Percentiles rank a stretch among this genome's conserved stretches.
Conservation (phyloP, 164 flowering plant species). For the Umbilicus rupestris region DNA sequence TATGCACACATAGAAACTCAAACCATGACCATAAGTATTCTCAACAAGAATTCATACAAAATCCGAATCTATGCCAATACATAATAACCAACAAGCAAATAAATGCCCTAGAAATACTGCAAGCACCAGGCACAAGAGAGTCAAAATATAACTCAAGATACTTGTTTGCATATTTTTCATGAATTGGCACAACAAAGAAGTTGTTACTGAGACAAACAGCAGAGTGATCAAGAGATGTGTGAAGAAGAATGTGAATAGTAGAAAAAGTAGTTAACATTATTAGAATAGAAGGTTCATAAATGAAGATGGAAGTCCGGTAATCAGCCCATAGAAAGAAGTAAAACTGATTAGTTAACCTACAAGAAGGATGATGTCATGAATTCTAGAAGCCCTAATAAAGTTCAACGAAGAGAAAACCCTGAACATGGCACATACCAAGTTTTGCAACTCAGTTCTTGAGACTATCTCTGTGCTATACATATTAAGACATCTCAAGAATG, state of each 20-base stretch:
- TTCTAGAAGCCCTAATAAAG: neutral
- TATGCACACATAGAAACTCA: neutral
- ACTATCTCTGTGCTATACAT: constrained; percentile 60
- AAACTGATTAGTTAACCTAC: neutral
- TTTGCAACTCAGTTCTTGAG: constrained; percentile 44
- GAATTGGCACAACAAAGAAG: too few relatives aligned
- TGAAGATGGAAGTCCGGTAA: neutral
- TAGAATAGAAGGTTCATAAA: neutral
- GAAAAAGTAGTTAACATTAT: neutral
- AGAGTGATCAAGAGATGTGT: too few relatives aligned
- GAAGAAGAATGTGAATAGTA: too few relatives aligned
- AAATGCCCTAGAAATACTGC: neutral
- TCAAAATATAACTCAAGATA: neutral
- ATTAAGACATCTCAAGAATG: constrained; percentile 58
- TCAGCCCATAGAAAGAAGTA: neutral
- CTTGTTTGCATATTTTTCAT: too few relatives aligned
- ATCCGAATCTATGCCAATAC: neutral
- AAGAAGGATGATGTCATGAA: neutral
- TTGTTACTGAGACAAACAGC: too few relatives aligned
- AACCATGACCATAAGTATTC: neutral
- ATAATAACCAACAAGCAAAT: neutral
- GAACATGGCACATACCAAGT: constrained; percentile 30
- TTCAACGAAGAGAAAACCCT: neutral
- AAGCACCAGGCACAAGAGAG: neutral
- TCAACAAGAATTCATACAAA: neutral